Evolutionary conservation across 441 rosid genomes (phyloP), one percentile per base, ranked within the genome.

Genomic region (Heliophila coronopifolia): DNA sequence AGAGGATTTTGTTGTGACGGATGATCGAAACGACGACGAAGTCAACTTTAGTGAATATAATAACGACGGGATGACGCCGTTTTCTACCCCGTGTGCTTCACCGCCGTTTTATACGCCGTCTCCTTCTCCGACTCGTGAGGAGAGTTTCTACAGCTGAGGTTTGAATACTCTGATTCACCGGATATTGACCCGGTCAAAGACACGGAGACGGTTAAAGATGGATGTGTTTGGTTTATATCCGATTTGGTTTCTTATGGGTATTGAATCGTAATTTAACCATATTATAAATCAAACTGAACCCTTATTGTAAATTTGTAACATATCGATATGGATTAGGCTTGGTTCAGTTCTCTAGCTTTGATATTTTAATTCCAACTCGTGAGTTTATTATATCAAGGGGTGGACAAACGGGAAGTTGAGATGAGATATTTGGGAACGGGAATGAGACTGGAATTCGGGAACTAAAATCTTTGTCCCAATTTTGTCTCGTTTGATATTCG

Each of bases 91-190:
- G 0, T 79, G 82, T 52, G 78, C 67, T 24, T 83, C 65, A 34
- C 80, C 93, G 28, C 90, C 87, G 55, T 81, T 76, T 28, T 72
- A 76, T 13, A 80, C 93, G 12, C 96, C 91, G 3, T 79, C 83
- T 5, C 78, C 78, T 4, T 82, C 96, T 52, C 94, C 94, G 5
- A 3, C 58, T 22, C 84, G 77, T 9, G 44, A 49, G 11, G 42
- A 17, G 24, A 18, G 9, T 24, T 32, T 32, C 11, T 33, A 26
- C 15, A 32, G 31, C 31, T 51, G 59, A 51, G 59, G 14, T 43
- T 25, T 43, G 12, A 43, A 9, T 4, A 43, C n/a, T 25, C 30
- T 11, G 26, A 7, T 43, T 19, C 9, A 11, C 19, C 18, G 31
- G 58, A 2, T 2, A 6, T 41, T 50, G 65, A 59, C 58, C 31